Conservation (phyloP, 805 yeast species). For the Ogataea pini region DNA sequence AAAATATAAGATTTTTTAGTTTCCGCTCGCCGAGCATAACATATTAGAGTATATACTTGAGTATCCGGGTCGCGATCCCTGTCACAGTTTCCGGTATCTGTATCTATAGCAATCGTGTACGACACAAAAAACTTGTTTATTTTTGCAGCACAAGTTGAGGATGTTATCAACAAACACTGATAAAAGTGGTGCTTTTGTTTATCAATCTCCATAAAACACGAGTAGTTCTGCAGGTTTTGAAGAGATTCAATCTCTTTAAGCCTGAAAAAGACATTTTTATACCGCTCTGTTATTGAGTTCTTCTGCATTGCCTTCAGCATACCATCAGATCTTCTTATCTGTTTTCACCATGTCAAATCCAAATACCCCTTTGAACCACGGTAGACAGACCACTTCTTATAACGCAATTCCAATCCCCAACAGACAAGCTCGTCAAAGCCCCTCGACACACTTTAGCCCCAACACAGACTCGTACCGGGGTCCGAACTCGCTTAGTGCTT, state of each 20-base stretch:
- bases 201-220: too few species aligned
- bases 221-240: too few species aligned
- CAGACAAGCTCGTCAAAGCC: slow-evolving; percentile 18
- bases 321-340: too few species aligned
- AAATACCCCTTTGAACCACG: slow-evolving; percentile 11
- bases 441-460: slow-evolving; percentile 38
- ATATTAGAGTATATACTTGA: too few species aligned
- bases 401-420: slow-evolving; percentile 30
- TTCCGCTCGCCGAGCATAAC: not conserved
- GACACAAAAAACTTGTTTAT: not conserved
- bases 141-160: slow-evolving; percentile 4
- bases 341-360: not conserved
- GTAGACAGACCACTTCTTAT: slow-evolving; percentile 10
- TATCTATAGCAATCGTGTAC: not conserved
- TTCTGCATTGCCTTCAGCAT: too few species aligned
- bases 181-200: too few species aligned
- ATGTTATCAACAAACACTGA: too few species aligned
- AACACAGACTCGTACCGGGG: slow-evolving; percentile 60
- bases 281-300: too few species aligned
- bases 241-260: too few species aligned
- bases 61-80: too few species aligned
- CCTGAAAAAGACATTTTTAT: too few species aligned
- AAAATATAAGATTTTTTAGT: too few species aligned
- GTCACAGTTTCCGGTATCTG: not conserved
- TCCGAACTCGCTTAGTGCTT: slow-evolving; percentile 68